These are phyloP conservation scores for Beauveria medogensis DNA, from an alignment of 2,329 filamentous ascomycete species.

Conservation along the genomic window DNA sequence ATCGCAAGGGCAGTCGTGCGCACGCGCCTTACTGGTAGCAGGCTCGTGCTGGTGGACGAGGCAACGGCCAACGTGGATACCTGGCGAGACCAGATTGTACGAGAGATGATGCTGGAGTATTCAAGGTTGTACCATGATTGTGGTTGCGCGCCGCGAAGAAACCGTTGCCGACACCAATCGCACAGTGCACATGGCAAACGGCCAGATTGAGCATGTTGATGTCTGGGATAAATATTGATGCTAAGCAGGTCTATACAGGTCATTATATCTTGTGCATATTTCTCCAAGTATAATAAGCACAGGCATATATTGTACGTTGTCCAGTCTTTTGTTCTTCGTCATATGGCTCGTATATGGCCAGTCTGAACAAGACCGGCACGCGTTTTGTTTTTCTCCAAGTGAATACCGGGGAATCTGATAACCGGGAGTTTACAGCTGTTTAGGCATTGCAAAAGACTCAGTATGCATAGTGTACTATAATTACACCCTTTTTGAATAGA, in stretches of 20 bases:
- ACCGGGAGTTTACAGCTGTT: too few species aligned
- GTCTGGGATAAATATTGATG: background rate
- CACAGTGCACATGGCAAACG: background rate
- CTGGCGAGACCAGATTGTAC: background rate
- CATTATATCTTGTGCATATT: background rate
- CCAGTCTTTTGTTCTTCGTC: too few species aligned
- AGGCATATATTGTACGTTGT: too few species aligned
- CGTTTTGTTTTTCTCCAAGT: too few species aligned
- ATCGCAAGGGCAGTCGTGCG: slow-evolving; percentile 44
- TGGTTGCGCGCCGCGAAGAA: background rate
- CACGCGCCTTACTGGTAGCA: background rate
- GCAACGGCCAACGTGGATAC: background rate
- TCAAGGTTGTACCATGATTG: background rate
- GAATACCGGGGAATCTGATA: too few species aligned
- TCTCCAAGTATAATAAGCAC: background rate
- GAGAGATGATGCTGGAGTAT: background rate
- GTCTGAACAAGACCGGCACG: too few species aligned
- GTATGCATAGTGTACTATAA: background rate
- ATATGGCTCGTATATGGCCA: too few species aligned
- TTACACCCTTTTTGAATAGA: background rate
- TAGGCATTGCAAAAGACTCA: too few species aligned
- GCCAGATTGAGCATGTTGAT: background rate
- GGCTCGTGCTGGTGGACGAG: slow-evolving; percentile 3
- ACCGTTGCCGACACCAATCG: background rate
- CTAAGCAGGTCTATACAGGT: background rate